Evolutionary conservation across 257 asterid genomes (phyloP), one percentile per base, ranked within the genome.

Genomic region (Penstemon barbatus): DNA sequence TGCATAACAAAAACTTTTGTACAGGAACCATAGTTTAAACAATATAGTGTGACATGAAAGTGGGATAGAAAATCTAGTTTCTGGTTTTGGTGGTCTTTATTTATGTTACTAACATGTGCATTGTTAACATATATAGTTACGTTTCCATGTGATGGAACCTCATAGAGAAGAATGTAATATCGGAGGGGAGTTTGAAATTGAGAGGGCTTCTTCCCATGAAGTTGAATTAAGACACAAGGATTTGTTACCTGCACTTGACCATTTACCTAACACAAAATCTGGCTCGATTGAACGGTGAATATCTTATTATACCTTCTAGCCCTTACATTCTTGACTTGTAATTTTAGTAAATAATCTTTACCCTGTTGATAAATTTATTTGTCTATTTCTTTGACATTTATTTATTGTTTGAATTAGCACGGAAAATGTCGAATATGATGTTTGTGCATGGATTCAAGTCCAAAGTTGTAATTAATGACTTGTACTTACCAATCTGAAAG

Each of bases 181-280:
- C 8, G 83, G 70, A 33, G 87, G 92, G 65, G 95, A 88, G 76
- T 74, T 75, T 71, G 86, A 83, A 74, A 82, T 88, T 53, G 95
- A 88, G 82, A 80, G 54, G 83, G 73, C 73, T 70, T 59, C 83
- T 69, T 74, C 79, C 13, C 81, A 78, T 75, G 88, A 85, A 77
- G 71, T 85, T 53, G 95, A 85, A 71, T 78, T 82, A 71, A 82
- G 70, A 66, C 85, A 79, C 52, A 84, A 80, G 77, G 78, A 78
- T 69, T 72, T 85, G 79, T 66, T 83, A 74, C 95, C 95, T 66
- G 77, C 82, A 15, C 79, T 75, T 54, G 86, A 82, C 66, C 79
- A 77, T 77, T 85, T 82, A 58, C 86, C 79, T 49, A 79, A 79
- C 64, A 63, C 80, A 71, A 84, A 77, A 78, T 72, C 84, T 61